phyloP scores from a whole-genome alignment of 768 basidiomycete genomes.

The Psilocybe sp. region DNA sequence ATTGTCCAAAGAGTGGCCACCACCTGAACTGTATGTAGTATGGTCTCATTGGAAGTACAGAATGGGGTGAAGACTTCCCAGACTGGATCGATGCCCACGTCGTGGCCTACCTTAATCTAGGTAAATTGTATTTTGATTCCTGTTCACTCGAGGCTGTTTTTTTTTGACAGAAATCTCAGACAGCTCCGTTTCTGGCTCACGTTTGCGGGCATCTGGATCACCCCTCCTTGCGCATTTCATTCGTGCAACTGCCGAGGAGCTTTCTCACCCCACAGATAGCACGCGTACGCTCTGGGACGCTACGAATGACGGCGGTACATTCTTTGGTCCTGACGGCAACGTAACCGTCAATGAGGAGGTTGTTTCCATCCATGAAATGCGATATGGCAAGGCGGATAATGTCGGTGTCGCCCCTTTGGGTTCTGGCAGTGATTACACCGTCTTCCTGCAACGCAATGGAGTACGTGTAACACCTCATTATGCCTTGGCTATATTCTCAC shows the following conservation, averaged over 20 bases:
- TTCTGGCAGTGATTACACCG: slow-evolving; percentile 86
- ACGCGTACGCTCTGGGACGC: slow-evolving; percentile 80
- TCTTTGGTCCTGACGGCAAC: slow-evolving; percentile 28
- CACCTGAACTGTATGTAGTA: slow-evolving; percentile 23
- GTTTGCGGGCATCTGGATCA: slow-evolving; percentile 57
- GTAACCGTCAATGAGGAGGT: slow-evolving; percentile 11
- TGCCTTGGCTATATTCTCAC: neutral
- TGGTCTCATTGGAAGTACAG: slow-evolving; percentile 81
- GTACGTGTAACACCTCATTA: slow-evolving; percentile 20
- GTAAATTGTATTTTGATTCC: slow-evolving; percentile 22
- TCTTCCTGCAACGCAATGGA: slow-evolving; percentile 74
- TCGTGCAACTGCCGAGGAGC: slow-evolving; percentile 59
- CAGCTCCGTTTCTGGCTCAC: slow-evolving; percentile 58
- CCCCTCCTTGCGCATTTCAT: slow-evolving; percentile 83
- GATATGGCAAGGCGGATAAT: slow-evolving; percentile 26
- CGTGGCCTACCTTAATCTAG: slow-evolving; percentile 85
- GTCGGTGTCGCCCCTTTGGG: slow-evolving; percentile 59
- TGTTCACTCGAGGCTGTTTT: neutral
- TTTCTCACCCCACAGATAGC: slow-evolving; percentile 69
- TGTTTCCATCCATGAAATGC: slow-evolving; percentile 36
- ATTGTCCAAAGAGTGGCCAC: neutral
- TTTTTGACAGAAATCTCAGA: neutral
- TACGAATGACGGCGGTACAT: slow-evolving; percentile 53
- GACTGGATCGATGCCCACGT: slow-evolving; percentile 78
- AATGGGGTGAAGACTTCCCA: slow-evolving; percentile 90